These are phyloP conservation scores for Rhodocollybia butyracea DNA, from an alignment of 768 basidiomycete species.

Conservation along the genomic window DNA sequence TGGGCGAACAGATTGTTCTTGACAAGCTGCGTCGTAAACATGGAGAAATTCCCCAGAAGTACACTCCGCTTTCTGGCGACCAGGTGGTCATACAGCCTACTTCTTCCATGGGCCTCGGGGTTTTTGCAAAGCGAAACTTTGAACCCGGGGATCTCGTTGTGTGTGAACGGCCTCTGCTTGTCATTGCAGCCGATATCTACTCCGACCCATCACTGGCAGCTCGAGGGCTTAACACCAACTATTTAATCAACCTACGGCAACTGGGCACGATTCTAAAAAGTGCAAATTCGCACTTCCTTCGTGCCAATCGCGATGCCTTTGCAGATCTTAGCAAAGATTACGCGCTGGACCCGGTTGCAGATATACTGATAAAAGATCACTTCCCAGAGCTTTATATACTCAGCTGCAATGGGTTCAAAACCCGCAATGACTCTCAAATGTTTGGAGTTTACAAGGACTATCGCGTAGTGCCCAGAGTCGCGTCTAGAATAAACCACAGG, in stretches of 20 bases:
- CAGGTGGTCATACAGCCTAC: not conserved
- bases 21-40: not conserved
- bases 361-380: not conserved
- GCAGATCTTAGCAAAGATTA: not conserved
- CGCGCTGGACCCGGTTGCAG: not conserved
- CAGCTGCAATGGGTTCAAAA: not conserved
- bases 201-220: not conserved
- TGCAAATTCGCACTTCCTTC: not conserved
- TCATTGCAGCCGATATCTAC: not conserved
- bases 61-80: not conserved
- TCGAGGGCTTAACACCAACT: not conserved
- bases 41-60: not conserved
- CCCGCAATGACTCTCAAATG: not conserved
- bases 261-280: not conserved
- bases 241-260: not conserved
- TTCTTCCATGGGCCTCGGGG: not conserved
- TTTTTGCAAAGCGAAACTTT: not conserved
- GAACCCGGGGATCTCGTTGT: not conserved
- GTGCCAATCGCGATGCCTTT: not conserved
- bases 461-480: not conserved
- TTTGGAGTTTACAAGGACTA: not conserved
- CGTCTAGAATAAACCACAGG: not conserved
- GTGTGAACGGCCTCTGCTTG: not conserved
- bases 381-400: not conserved
- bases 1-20: not conserved